Percentiles rank a stretch among this genome's conserved stretches.
Conservation (phyloP, 2,329 filamentous ascomycete species). For the Neonectria neomacrospora region DNA sequence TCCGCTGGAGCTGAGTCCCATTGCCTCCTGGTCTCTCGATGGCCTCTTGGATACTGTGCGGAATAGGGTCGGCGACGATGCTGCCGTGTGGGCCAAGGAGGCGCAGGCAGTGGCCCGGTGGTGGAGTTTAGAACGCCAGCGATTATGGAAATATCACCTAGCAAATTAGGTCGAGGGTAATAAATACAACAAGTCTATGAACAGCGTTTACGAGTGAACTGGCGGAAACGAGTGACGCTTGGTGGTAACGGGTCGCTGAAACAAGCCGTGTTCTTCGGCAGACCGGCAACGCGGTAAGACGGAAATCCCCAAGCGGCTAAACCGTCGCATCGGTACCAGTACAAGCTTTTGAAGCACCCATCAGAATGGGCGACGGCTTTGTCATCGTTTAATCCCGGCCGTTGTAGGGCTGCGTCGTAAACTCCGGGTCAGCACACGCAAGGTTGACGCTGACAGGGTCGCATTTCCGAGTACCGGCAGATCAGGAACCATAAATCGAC, state of each 20-base stretch:
- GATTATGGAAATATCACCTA: conserved; percentile 32
- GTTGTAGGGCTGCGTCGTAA: not conserved
- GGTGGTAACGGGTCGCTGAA: no score
- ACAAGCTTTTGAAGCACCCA: not conserved
- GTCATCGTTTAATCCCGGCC: no score
- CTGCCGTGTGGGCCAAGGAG: conserved; percentile 46
- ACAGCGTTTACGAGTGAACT: no score
- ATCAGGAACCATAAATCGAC: not conserved
- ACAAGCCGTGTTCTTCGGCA: not conserved
- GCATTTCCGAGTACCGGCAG: not conserved
- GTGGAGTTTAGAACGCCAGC: conserved; percentile 41
- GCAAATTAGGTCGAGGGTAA: not conserved
- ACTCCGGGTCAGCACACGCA: not conserved
- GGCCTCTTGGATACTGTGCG: conserved; percentile 37
- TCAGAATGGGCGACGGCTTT: no score
- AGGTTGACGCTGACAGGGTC: not conserved
- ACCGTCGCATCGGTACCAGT: not conserved
- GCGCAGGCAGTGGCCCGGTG: conserved; percentile 39
- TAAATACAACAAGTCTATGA: not conserved
- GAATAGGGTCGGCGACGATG: conserved; percentile 31
- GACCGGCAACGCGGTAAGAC: not conserved
- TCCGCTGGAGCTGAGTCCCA: conserved; percentile 43
- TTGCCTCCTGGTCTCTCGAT: conserved; percentile 44
- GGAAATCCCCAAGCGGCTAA: not conserved
- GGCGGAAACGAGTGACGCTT: not conserved